Base-by-base conservation (phyloP, 805 yeast species). In the Saccharomycodes ludwigii region DNA sequence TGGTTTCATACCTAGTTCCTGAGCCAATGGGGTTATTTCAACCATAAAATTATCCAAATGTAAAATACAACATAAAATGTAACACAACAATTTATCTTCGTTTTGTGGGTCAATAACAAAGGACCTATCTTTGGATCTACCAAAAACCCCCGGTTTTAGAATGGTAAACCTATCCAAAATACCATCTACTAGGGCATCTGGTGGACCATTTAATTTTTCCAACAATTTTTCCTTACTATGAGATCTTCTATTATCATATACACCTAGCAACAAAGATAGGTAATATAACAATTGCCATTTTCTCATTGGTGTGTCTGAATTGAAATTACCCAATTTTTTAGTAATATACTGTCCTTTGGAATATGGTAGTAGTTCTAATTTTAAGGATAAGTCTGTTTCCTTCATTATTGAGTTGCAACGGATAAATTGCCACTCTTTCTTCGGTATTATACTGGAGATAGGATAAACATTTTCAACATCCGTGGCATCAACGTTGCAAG, bases 41-140 rank as follows among this genome's bases (percentile, higher is more conserved):
- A 83, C 71, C 40, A 68, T 61, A 58, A 73, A 88, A 38, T 71
- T 74, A 52, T 83, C 83, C 34, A 86, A 64, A 52, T 78, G 88
- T 49, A 91, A 60, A 24, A 80, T 65, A 24, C 79, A 57, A 5
- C 78, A 80, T 38, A 91, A 60, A 29, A 85, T 62, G 56, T 73
- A 78, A 56, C 95, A 80, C 42, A 91, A 61, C 30, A 91, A 63
- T 57, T 79, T 84, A 58, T 84, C 95, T 54, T 84, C 95, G 48
- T 73, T 71, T 45, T 72, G 77, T 24, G 97, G 95, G 49, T 91
- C 96, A 38, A 91, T 71, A 39, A 70, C 63, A 52, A 71, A 88
- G n/a, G 77, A 67, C 43, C 76, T 70, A 40, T 77, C 84, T 50
- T 76, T 78, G n/a, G 80, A 60, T 53, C 71, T 75, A 36, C 91